Percentiles rank a stretch among this genome's conserved stretches.
phyloP scores from a whole-genome alignment of 1,139 yeast genomes.

The Candida mesenterica region DNA sequence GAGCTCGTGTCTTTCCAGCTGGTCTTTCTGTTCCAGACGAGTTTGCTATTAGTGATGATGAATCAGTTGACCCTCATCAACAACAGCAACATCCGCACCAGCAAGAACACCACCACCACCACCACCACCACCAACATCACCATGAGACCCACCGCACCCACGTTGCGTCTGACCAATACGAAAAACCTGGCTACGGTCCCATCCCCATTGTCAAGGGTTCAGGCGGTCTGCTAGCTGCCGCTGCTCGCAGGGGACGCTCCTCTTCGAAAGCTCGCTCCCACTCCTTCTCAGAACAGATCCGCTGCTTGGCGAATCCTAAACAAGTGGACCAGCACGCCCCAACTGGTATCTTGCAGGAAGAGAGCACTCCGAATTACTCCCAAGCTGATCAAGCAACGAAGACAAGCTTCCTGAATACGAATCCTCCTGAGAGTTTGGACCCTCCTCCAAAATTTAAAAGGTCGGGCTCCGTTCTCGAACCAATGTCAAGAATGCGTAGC shows the following conservation, averaged over 20 bases:
- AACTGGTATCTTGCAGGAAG: background rate
- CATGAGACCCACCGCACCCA: constrained; percentile 4
- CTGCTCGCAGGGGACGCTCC: constrained; percentile 22
- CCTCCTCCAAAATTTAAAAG: background rate
- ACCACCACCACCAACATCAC: background rate
- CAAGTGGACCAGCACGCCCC: background rate
- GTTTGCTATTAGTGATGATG: constrained; percentile 3
- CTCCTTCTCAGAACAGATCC: constrained; percentile 25
- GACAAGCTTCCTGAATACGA: background rate
- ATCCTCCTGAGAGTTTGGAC: constrained; percentile 4
- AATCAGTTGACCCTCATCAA: constrained; percentile 9
- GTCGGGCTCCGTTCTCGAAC: background rate
- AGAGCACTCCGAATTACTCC: background rate
- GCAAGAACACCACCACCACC: background rate
- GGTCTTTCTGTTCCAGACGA: constrained; percentile 2
- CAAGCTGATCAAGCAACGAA: too few relatives aligned
- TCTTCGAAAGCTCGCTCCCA: constrained; percentile 28
- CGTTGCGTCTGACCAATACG: constrained; percentile 10
- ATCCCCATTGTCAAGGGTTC: constrained; percentile 15
- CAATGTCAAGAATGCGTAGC: constrained; percentile 1
- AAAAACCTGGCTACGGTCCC: constrained; percentile 15
- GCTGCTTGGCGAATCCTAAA: constrained; percentile 13
- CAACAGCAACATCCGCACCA: constrained; percentile 1
- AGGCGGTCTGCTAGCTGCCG: constrained; percentile 16
- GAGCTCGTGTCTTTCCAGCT: background rate